A percentile compares a stretch with the other conserved stretches of the same genome.
These are phyloP conservation scores for Arthrobotrys megalospora DNA, from an alignment of 2,329 filamentous ascomycete genomes.

Conservation along the genomic window DNA sequence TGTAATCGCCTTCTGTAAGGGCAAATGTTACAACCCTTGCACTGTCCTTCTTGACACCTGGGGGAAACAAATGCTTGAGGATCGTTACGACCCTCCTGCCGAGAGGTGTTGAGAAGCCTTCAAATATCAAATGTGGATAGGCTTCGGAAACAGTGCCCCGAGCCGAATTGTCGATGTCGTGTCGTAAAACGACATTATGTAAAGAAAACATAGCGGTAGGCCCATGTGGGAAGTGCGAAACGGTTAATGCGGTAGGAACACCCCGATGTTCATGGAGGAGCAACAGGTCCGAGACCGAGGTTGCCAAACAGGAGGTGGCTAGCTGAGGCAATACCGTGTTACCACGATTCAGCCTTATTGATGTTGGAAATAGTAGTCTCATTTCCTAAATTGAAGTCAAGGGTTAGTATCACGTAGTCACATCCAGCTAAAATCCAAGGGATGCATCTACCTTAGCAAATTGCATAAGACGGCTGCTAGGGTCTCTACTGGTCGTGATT, in stretches of 20 bases:
- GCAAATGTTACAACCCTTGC: slow-evolving; percentile 89
- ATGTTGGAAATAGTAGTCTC: slow-evolving; percentile 83
- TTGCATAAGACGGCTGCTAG: slow-evolving; percentile 84
- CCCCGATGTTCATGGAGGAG: slow-evolving; percentile 93
- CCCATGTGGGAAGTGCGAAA: slow-evolving; percentile 89
- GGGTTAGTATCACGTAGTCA: not conserved
- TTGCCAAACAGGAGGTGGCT: slow-evolving; percentile 83
- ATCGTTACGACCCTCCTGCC: slow-evolving; percentile 89
- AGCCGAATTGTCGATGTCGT: slow-evolving; percentile 90
- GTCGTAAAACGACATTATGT: slow-evolving; percentile 91
- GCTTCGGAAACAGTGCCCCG: slow-evolving; percentile 90
- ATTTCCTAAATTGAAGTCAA: slow-evolving; percentile 78
- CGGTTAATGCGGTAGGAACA: slow-evolving; percentile 88
- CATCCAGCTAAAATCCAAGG: not conserved
- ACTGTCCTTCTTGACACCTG: slow-evolving; percentile 80
- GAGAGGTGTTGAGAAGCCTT: slow-evolving; percentile 86
- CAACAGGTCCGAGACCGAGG: slow-evolving; percentile 86
- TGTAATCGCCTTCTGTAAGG: slow-evolving; percentile 75
- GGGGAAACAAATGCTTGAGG: slow-evolving; percentile 93
- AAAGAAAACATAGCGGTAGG: slow-evolving; percentile 89
- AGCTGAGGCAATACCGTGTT: slow-evolving; percentile 90
- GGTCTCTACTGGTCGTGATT: slow-evolving; percentile 90
- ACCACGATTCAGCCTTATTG: slow-evolving; percentile 90
- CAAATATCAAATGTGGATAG: slow-evolving; percentile 95
- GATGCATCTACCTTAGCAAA: slow-evolving; percentile 73